These are phyloP conservation scores for Euphorbia lathyris DNA, from an alignment of 345 rosid genomes.

Conservation along the genomic window DNA sequence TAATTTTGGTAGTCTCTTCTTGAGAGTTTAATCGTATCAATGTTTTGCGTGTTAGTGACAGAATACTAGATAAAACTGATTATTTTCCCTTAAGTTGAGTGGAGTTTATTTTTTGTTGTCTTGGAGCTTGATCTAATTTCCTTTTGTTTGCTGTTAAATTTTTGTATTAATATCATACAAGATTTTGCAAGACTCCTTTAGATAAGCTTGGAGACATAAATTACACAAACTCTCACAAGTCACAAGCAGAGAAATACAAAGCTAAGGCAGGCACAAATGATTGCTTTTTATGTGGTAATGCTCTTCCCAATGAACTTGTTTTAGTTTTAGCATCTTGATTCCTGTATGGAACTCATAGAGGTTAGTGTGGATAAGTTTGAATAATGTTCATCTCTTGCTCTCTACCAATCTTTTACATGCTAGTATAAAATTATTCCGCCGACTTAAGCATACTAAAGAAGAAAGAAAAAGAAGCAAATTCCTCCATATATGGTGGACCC, in stretches of 20 bases:
- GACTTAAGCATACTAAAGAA: constrained; percentile 12
- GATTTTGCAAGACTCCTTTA: not conserved
- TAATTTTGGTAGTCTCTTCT: not conserved
- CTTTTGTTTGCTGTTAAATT: not conserved
- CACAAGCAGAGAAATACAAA: not conserved
- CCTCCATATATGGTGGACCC: constrained; percentile 22
- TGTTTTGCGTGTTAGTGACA: constrained; percentile 13
- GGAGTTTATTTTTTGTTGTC: not conserved
- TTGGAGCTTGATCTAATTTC: not conserved
- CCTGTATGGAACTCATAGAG: not conserved
- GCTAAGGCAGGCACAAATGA: not conserved
- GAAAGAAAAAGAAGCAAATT: not conserved
- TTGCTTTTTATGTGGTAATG: not conserved
- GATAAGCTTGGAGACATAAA: not conserved
- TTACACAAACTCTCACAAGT: not conserved
- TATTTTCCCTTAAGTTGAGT: constrained; percentile 4
- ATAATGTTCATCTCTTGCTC: not conserved
- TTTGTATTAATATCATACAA: not conserved
- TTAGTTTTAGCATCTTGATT: not conserved
- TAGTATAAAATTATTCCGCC: not conserved
- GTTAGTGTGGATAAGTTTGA: not conserved
- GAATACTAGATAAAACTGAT: constrained; percentile 4
- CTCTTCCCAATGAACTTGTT: not conserved
- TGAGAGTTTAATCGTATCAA: not conserved
- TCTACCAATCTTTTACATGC: not conserved